These are phyloP conservation scores for Cantharellus anzutake DNA, from an alignment of 768 basidiomycete species.

Conservation along the genomic window DNA sequence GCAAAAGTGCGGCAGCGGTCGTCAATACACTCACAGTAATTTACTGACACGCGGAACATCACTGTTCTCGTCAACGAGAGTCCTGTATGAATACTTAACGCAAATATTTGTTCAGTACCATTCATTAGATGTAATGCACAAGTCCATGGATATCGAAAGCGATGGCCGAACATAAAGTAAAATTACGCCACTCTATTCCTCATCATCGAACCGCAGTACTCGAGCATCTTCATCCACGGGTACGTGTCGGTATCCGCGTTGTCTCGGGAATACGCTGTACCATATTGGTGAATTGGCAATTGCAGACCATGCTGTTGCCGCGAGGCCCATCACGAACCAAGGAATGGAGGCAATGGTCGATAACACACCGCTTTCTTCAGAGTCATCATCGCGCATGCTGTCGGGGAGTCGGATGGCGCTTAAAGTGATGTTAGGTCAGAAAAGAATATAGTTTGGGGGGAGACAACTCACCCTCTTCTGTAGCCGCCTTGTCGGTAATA, in stretches of 20 bases:
- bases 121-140: too few relatives aligned
- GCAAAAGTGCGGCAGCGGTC: too few relatives aligned
- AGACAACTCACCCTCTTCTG: slow-evolving; percentile 44
- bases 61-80: too few relatives aligned
- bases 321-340: slow-evolving; percentile 70
- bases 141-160: too few relatives aligned
- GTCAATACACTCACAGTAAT: too few relatives aligned
- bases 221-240: slow-evolving; percentile 81
- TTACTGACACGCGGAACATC: too few relatives aligned
- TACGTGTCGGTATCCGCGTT: slow-evolving; percentile 51
- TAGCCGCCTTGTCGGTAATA: slow-evolving; percentile 61
- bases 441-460: neutral
- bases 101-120: too few relatives aligned
- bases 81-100: too few relatives aligned
- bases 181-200: slow-evolving; percentile 20
- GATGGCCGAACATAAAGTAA: too few relatives aligned
- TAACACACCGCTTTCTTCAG: slow-evolving; percentile 29
- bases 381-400: slow-evolving; percentile 19
- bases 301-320: slow-evolving; percentile 53
- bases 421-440: slow-evolving; percentile 5
- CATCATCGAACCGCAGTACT: slow-evolving; percentile 69
- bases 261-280: slow-evolving; percentile 8
- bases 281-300: slow-evolving; percentile 11
- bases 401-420: slow-evolving; percentile 50
- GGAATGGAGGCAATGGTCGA: slow-evolving; percentile 75